Base-by-base conservation (phyloP, 2,329 filamentous ascomycete genomes). In the Epichloe aotearoae region DNA sequence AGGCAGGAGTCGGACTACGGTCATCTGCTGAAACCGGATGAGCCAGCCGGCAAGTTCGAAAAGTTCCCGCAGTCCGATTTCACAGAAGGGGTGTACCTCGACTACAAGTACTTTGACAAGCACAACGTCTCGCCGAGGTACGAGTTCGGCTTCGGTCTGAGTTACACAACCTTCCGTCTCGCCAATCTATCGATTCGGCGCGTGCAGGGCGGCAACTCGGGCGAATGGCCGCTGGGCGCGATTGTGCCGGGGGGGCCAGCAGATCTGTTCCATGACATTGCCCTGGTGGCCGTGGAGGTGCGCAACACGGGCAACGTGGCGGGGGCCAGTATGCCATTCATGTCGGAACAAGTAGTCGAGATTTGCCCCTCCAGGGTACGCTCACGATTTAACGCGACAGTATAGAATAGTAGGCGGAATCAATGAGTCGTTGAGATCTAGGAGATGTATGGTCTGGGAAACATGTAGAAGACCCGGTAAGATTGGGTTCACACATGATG, bases 81-180 rank as follows among this genome's bases (percentile, higher is more conserved):
- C 54, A 59, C 65, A 3, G 73, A 80, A 55, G 74, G 74, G 3
- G 61, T 75, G 5, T 72, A 72, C 50, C 64, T 76, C 36, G 77
- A 80, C 57, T 80, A 80, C 57, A 72, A 74, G 11, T 68, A 73
- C 57, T 79, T 80, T 53, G 75, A 79, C 53, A 63, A 67, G 12
- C 57, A 65, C 5, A 66, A 70, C 23, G 72, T 77, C 52, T 64
- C 65, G 8, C 75, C 75, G 1, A 68, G 75, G 2, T 80, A 72
- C 55, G 74, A 76, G 49, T 80, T 80, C 55, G 77, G 76, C 3
- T 79, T 73, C 42, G 78, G 78, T 1, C 60, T 81, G 10, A 73
- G 72, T 10, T 81, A 81, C 58, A 77, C 77, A 0, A 73, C 66
- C 0, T 82, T 80, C 56, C 59, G 63, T 2, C 74, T 76, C 56